Percentiles rank a stretch among this genome's conserved stretches.
Conservation (phyloP, 2,329 filamentous ascomycete species). For the Claviceps pazoutovae region DNA sequence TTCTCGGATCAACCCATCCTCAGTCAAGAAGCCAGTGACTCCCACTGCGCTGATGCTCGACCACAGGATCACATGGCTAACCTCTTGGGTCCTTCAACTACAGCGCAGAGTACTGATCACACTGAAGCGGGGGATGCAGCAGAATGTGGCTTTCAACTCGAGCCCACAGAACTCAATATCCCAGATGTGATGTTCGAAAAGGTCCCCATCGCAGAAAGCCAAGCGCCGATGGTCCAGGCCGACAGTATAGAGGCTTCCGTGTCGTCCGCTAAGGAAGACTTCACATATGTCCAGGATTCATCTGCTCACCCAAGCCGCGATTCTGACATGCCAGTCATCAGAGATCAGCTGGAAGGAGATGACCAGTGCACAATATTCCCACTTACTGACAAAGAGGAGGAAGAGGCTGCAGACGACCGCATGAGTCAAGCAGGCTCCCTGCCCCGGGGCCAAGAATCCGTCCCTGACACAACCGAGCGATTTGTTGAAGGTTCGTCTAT, state of each 20-base stretch:
- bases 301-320: slow-evolving; percentile 1
- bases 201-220: background rate
- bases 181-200: background rate
- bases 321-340: background rate
- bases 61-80: slow-evolving; percentile 7
- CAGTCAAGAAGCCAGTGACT: slow-evolving; percentile 3
- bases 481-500: background rate
- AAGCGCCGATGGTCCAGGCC: background rate
- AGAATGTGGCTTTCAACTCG: slow-evolving; percentile 4
- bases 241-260: slow-evolving; percentile 2
- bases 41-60: slow-evolving; percentile 6
- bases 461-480: background rate
- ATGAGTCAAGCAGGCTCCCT: slow-evolving; percentile 5
- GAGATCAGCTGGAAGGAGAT: slow-evolving; percentile 5
- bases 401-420: slow-evolving; percentile 9
- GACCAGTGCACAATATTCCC: slow-evolving; percentile 5
- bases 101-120: slow-evolving; percentile 5
- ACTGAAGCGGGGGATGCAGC: slow-evolving; percentile 2
- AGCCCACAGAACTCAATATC: background rate
- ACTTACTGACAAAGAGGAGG: slow-evolving; percentile 10
- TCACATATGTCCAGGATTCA: background rate
- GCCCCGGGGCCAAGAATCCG: background rate
- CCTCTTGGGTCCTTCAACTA: slow-evolving; percentile 5
- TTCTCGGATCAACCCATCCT: slow-evolving; percentile 2
- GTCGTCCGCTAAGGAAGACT: background rate